Conservation (phyloP, 148 eudicot genomes). For the Cornus kousa region DNA sequence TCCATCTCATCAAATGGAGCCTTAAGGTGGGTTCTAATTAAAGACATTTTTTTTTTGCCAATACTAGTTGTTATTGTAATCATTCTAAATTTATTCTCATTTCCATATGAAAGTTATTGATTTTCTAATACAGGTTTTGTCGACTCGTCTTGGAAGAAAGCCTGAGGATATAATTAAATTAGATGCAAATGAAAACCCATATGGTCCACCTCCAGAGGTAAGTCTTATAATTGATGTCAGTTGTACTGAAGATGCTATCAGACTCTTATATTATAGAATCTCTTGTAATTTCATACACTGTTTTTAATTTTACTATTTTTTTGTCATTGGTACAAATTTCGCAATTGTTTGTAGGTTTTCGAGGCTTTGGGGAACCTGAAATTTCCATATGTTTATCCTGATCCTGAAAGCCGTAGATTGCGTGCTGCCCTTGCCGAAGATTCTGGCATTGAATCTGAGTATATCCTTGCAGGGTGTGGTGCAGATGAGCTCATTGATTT, state of each 20-base stretch:
- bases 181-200: constrained; percentile 96
- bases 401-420: constrained; percentile 87
- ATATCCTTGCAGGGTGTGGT: constrained; percentile 93
- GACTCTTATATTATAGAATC: background rate
- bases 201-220: constrained; percentile 99
- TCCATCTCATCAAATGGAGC: too few relatives aligned
- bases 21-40: too few relatives aligned
- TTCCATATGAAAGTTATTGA: background rate
- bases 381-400: constrained; percentile 93
- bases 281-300: background rate
- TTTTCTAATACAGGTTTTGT: constrained; percentile 60
- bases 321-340: constrained; percentile 1
- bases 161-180: constrained; percentile 90
- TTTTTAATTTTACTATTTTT: background rate
- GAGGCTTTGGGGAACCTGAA: constrained; percentile 85
- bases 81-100: background rate
- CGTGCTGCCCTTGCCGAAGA: constrained; percentile 95
- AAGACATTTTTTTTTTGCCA: too few relatives aligned
- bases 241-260: background rate
- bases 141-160: constrained; percentile 91
- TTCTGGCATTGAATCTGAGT: constrained; percentile 81
- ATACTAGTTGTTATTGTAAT: background rate
- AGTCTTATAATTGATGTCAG: constrained; percentile 19
- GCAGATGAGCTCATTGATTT: constrained; percentile 96
- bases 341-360: constrained; percentile 52